A percentile compares a stretch with the other conserved stretches of the same genome.
phyloP scores from a whole-genome alignment of 352 stramenopile genomes.

The Globisporangium rhizosaccharum region DNA sequence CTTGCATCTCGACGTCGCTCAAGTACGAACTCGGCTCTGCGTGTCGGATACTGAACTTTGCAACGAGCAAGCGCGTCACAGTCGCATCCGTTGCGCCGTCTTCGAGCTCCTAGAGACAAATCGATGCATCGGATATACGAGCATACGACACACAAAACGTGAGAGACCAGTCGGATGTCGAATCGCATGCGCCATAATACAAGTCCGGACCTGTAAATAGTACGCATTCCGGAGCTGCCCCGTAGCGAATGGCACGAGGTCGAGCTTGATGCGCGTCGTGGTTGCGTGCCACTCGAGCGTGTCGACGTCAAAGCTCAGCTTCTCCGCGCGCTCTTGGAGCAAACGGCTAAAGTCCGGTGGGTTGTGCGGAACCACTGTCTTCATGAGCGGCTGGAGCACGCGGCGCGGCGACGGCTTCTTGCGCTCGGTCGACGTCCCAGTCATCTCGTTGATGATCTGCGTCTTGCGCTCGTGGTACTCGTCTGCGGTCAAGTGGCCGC shows the following conservation, averaged over 20 bases:
- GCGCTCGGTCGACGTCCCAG: conserved; percentile 63
- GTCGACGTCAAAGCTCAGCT: conserved; percentile 80
- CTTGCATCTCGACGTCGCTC: conserved; percentile 88
- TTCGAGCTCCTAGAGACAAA: conserved; percentile 26
- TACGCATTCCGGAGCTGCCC: conserved; percentile 77
- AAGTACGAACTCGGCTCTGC: conserved; percentile 71
- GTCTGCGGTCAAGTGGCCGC: conserved; percentile 65
- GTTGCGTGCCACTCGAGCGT: conserved; percentile 76
- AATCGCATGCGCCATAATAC: too few species aligned
- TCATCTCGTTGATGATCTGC: conserved; percentile 88
- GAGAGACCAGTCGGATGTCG: too few species aligned
- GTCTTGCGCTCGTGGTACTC: conserved; percentile 83
- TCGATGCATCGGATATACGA: background rate
- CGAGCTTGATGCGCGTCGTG: conserved; percentile 54
- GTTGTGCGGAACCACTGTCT: conserved; percentile 73
- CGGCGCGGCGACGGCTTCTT: conserved; percentile 40
- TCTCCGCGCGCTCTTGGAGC: conserved; percentile 60
- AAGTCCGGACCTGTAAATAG: conserved; percentile 42
- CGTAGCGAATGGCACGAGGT: conserved; percentile 77
- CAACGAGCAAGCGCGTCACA: conserved; percentile 43
- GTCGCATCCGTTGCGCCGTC: conserved; percentile 17
- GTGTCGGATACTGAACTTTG: conserved; percentile 66
- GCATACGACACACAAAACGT: background rate
- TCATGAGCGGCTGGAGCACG: conserved; percentile 63
- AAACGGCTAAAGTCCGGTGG: conserved; percentile 63